Evolutionary conservation across 352 stramenopile genomes (phyloP), one percentile per base, ranked within the genome.

Genomic region (Thalassiosira sp.): DNA sequence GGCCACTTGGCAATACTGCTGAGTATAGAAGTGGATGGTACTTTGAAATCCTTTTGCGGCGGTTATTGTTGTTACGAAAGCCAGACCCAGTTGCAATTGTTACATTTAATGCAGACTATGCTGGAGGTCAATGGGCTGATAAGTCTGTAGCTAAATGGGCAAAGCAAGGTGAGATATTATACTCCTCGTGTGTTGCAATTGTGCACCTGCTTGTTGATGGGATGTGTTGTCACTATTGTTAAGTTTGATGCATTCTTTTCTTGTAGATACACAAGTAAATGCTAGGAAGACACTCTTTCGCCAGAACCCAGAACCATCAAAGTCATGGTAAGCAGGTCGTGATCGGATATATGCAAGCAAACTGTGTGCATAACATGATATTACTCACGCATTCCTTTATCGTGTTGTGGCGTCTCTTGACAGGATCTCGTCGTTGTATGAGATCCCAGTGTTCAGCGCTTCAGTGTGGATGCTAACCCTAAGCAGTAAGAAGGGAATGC

Each of bases 91-190:
- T 71, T 6, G 74, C 74, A 7, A 74, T 82, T 11, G 31, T 82
- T 27, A 77, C 61, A 16, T 82, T 82, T 31, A 77, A 82, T 25
- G 74, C 74, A 22, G 74, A 82, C 20, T 82, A 82, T 25, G 25
- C 25, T 2, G 43, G 13, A 27, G 1, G 16, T 3, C 43, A 51
- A 25, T 51, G 43, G 16, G 13, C 45, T 69, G 45, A 37, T 48
- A 46, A 13, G 8, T 20, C 40, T 18, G 15, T 46, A 46, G 7
- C 40, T 18, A n/a, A 20, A 3, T 46, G 7, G 8, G 15, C 15
- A 20, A 46, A 13, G 7, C 5, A 20, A 18, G 40, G 40, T 46
- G 40, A n/a, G 7, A 18, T 2, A 2, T 16, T 46, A 13, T 42
- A 18, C 11, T 20, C 11, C 11, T 2, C 7, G 2, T 18, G 16